A percentile compares a stretch with the other conserved stretches of the same genome.
These are phyloP conservation scores for Houttuynia cordata DNA, from an alignment of 164 flowering plant genomes.

Conservation along the genomic window DNA sequence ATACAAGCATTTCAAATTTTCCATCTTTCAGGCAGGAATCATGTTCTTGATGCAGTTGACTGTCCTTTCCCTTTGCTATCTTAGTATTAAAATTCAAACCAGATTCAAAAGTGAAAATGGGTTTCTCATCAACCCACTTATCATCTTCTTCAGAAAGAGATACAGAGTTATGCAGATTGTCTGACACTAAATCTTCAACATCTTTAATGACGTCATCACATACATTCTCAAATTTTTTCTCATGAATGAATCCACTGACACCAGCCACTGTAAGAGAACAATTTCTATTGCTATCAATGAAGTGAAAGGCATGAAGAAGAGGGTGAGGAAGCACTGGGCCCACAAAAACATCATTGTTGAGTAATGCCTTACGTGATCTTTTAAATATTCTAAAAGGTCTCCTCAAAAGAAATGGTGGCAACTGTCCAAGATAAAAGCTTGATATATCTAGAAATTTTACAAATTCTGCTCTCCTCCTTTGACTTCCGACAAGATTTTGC, in stretches of 20 bases:
- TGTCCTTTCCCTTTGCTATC: neutral
- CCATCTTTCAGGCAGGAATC: slow-evolving; percentile 8
- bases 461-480: slow-evolving; percentile 9
- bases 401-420: slow-evolving; percentile 52
- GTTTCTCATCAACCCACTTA: slow-evolving; percentile 8
- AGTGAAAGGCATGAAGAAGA: slow-evolving; percentile 25
- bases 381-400: slow-evolving; percentile 39
- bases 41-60: neutral
- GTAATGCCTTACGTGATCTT: slow-evolving; percentile 30
- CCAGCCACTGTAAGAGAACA: slow-evolving; percentile 14
- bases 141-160: slow-evolving; percentile 50
- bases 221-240: slow-evolving; percentile 16
- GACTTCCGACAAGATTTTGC: slow-evolving; percentile 28
- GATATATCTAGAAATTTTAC: slow-evolving; percentile 50
- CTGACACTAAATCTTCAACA: slow-evolving; percentile 21
- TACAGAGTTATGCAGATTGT: slow-evolving; percentile 17
- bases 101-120: slow-evolving; percentile 4
- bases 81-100: neutral
- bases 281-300: slow-evolving; percentile 11
- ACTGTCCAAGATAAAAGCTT: slow-evolving; percentile 21
- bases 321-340: slow-evolving; percentile 79
- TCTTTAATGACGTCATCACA: slow-evolving; percentile 34
- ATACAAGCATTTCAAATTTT: slow-evolving; percentile 21
- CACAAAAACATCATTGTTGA: slow-evolving; percentile 21
- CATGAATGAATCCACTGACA: slow-evolving; percentile 15